These are phyloP conservation scores for Trichoderma oligosporum DNA, from an alignment of 2,329 filamentous ascomycete species.

Conservation along the genomic window DNA sequence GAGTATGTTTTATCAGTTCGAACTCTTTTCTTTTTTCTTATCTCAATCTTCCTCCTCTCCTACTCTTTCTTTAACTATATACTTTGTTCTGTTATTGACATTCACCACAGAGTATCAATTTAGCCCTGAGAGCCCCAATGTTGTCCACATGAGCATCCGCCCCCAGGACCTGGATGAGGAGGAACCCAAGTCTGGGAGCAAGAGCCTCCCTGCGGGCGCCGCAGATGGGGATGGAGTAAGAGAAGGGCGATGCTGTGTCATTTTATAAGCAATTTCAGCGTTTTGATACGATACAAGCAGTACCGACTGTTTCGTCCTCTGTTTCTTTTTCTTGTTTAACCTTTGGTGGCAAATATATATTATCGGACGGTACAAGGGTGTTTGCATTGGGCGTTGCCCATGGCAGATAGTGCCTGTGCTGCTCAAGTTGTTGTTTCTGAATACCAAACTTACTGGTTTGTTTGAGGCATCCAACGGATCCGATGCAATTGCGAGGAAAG, in stretches of 20 bases:
- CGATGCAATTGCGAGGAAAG: background rate
- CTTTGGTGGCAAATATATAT: constrained; percentile 4
- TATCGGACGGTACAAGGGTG: background rate
- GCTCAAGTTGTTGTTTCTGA: background rate
- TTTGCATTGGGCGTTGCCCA: constrained; percentile 6
- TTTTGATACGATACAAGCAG: background rate
- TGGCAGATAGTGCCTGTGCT: background rate
- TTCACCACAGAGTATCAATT: constrained; percentile 68
- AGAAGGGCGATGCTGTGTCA: constrained; percentile 46
- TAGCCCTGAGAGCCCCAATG: constrained; percentile 68
- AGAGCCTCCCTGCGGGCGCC: constrained; percentile 39
- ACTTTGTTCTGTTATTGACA: background rate
- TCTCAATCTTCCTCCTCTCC: background rate
- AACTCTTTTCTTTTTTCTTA: background rate
- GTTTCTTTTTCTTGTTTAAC: constrained; percentile 1
- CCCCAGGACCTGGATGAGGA: constrained; percentile 83
- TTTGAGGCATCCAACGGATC: background rate
- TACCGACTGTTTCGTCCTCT: background rate
- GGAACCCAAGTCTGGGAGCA: constrained; percentile 65
- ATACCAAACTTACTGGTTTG: background rate
- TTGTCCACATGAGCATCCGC: constrained; percentile 92
- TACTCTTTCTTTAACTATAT: background rate
- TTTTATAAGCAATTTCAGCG: constrained; percentile 39
- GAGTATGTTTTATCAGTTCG: constrained; percentile 55
- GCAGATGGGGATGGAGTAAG: constrained; percentile 41